Evolutionary conservation across 345 rosid genomes (phyloP), one percentile per base, ranked within the genome.

Genomic region (Linum tenue): DNA sequence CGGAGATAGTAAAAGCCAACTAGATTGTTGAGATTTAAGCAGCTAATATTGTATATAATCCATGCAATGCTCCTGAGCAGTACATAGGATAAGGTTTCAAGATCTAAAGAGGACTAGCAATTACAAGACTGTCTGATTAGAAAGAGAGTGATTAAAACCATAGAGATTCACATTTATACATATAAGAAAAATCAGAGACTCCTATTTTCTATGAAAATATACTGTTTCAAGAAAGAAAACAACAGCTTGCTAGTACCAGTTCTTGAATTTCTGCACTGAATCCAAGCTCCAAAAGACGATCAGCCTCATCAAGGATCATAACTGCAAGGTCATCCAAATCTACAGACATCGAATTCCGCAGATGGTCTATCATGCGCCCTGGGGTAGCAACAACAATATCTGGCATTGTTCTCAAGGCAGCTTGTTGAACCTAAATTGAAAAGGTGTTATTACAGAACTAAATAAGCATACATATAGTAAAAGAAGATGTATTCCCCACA

Each of bases 371-470:
- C 90, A 94, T 84, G 60, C 99, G 89, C 39, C 99, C 97, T 64
- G 97, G 97, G 69, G 97, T 88, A 14, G 99, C 99, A 69, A 94
- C 97, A 70, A 94, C 95, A 81, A 94, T 86, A 73, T 94, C 99
- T 55, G 99, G 97, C 88, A 84, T 82, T 16, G 94, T 80, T 74
- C 99, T 88, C 77, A 94, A 78, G 64, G 92, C 89, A 64, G 87
- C 76, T 77, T 84, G 95, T 88, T 94, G 99, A 63, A 78, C 89
- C 99, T 94, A 65, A 63, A 16, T 63, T 37, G 66, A 56, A 68
- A 65, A 56, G 59, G 50, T 40, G 61, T 55, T 22, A 14, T 40
- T 39, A 39, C 44, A 17, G 60, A 36, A 57, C n/a, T 36, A 57
- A n/a, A n/a, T 15, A 56, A 17, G 5, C 38, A 37, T 11, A 57